Evolutionary conservation across 495 filamentous ascomycete species (phyloP), one percentile per base, ranked within the genome.

Genomic region (Neurospora sp.): DNA sequence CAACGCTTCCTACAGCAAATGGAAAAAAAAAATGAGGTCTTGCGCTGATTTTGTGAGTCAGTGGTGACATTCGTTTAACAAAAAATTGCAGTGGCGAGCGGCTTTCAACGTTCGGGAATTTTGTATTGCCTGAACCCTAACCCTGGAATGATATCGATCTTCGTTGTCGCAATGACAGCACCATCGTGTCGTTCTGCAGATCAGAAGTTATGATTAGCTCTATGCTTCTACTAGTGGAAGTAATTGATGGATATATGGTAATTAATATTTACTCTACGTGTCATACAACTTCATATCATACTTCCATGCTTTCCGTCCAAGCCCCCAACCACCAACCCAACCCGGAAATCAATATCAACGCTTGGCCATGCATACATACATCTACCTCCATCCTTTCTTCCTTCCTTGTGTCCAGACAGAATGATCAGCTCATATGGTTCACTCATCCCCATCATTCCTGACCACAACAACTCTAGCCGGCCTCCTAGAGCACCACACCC

Each of bases 401-500:
- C 18, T 46, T 41, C 40, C 5, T 41, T 41, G 14, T 12, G 40
- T 41, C 42, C n/a, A 46, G 42, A 20, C 8, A 46, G 18, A 20
- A 20, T 20, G 18, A 59, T 27, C 48, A 59, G 10, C 48, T 16
- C 5, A 18, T 4, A 66, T 3, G 54, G 4, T 18, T 66, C 14
- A 66, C 31, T 66, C 54, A 66, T 35, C 27, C 54, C 14, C 27
- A 35, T 66, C 54, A 18, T 66, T 66, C 54, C 54, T 66, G 18
- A 66, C 14, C 38, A 92, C 91, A 75, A 87, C 79, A 75, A 95
- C 81, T 59, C 89, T 76, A 80, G 90, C 93, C 37, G 85, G 82
- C 77, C 91, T 86, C 77, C 89, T 86, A 6, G 88, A 88, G 83
- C 91, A 87, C 92, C 92, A 95, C 69, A 92, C 87, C 75, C 90